Evolutionary conservation across 495 filamentous ascomycete species (phyloP), one percentile per base, ranked within the genome.

Genomic region (Usnea hakonensis): DNA sequence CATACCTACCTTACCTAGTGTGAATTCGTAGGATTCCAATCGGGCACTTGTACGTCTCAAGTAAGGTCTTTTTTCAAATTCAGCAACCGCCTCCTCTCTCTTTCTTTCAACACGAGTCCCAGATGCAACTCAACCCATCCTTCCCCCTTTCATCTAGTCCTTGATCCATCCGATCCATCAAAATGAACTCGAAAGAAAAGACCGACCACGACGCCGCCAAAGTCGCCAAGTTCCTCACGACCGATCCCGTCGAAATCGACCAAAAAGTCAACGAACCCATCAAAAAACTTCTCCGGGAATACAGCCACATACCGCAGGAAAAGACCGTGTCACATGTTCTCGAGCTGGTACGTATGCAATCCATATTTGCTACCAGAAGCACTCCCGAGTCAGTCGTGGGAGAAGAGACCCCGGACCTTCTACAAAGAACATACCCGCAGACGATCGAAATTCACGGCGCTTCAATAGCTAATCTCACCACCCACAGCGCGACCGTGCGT

Each of bases 191-290:
- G 2, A 55, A 55, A 28, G 52, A 55, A 55, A 55, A 55, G 52
- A 28, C 13, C 52, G 52, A 37, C 23, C 52, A 55, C 19, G 52
- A 55, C 52, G 52, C 52, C 52, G 26, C 52, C 28, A 55, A 55
- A 28, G 52, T 55, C 23, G 52, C 52, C 52, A 55, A 55, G 28
- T 55, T 33, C 14, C 13, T 55, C 23, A 33, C 16, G 3, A 55
- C 52, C 19, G 52, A 55, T 8, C 52, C 52, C 23, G 19, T 3
- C 14, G 52, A 55, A 30, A 55, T 55, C 33, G 5, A 55, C 19
- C 8, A 2, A 35, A 55, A 33, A 28, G 52, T 55, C 52, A 55
- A 55, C 32, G 5, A 35, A 28, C 7, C 52, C 23, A 55, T 55
- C 19, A 55, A 30, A 55, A 28, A 35, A 28, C 52, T 55, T 3